Percentiles rank a stretch among this genome's conserved stretches.
These are phyloP conservation scores for Chlamydomonas schloesseri DNA, from an alignment of 139 green algal genomes.

Conservation along the genomic window DNA sequence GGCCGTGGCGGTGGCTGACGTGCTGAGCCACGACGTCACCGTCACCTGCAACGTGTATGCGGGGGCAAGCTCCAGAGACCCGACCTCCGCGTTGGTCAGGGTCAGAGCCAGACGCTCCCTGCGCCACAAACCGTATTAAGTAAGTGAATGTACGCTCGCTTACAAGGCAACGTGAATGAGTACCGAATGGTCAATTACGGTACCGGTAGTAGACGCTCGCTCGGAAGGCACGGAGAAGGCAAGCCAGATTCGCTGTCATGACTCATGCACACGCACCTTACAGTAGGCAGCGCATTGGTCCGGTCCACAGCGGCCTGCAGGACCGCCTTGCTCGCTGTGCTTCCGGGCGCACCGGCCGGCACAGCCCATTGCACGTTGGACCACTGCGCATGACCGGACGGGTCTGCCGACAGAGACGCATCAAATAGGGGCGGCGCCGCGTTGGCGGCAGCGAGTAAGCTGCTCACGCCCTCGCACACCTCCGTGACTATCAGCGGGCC, in stretches of 20 bases:
- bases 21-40: constrained; percentile 17
- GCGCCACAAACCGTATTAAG: too few relatives aligned
- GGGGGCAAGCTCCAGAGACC: not conserved
- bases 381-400: not conserved
- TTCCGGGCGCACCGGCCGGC: too few relatives aligned
- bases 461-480: not conserved
- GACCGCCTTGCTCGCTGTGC: not conserved
- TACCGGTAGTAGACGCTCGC: too few relatives aligned
- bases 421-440: constrained; percentile 8
- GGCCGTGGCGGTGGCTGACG: not conserved
- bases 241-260: not conserved
- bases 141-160: too few relatives aligned
- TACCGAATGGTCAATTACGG: too few relatives aligned
- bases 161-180: too few relatives aligned
- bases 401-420: constrained; percentile 7
- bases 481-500: not conserved
- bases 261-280: not conserved
- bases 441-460: not conserved
- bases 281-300: not conserved
- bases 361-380: not conserved
- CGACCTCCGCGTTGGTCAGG: too few relatives aligned
- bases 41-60: not conserved
- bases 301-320: not conserved
- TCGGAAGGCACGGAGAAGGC: too few relatives aligned
- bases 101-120: too few relatives aligned